Percentiles rank a stretch among this genome's conserved stretches.
Evolutionary conservation across 352 stramenopile genomes (phyloP).

Genomic region (Phytophthora boehmeriae): DNA sequence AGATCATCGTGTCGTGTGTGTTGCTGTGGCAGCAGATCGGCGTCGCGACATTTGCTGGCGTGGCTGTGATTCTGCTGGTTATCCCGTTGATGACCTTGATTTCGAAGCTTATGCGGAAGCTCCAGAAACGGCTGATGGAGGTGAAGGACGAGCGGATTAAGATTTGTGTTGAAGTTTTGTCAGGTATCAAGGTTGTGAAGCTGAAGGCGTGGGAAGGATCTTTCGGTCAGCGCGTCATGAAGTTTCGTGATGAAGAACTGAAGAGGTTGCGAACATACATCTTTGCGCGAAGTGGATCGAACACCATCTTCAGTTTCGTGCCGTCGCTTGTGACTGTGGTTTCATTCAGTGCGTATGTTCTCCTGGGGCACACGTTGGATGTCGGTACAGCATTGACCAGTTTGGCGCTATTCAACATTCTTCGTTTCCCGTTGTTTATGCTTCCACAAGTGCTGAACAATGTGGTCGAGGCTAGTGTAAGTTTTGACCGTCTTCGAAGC

Average conservation of each 20-base stretch:
- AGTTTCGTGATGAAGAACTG: constrained; percentile 83
- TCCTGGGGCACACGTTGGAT: constrained; percentile 64
- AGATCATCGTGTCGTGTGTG: constrained; percentile 78
- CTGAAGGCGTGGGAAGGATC: constrained; percentile 57
- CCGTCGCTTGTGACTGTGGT: constrained; percentile 57
- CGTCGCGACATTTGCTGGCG: constrained; percentile 88
- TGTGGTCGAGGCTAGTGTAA: constrained; percentile 88
- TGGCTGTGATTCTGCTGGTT: constrained; percentile 93
- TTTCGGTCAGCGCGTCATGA: constrained; percentile 63
- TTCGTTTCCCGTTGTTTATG: constrained; percentile 97
- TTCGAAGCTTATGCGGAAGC: constrained; percentile 82
- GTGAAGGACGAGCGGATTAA: constrained; percentile 95
- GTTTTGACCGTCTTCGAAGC: constrained; percentile 61
- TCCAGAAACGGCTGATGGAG: constrained; percentile 69
- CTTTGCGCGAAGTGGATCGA: constrained; percentile 36
- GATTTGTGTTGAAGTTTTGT: constrained; percentile 72
- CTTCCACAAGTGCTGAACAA: constrained; percentile 95
- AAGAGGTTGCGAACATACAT: constrained; percentile 67
- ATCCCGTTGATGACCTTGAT: constrained; percentile 92
- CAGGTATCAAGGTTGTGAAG: constrained; percentile 65
- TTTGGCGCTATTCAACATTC: constrained; percentile 66
- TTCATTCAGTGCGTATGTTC: constrained; percentile 57
- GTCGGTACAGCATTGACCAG: constrained; percentile 58
- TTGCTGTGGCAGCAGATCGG: constrained; percentile 82
- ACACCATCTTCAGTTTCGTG: constrained; percentile 62